Conservation (phyloP, 805 yeast genomes). For the Helenozyma rhizophorensis region DNA sequence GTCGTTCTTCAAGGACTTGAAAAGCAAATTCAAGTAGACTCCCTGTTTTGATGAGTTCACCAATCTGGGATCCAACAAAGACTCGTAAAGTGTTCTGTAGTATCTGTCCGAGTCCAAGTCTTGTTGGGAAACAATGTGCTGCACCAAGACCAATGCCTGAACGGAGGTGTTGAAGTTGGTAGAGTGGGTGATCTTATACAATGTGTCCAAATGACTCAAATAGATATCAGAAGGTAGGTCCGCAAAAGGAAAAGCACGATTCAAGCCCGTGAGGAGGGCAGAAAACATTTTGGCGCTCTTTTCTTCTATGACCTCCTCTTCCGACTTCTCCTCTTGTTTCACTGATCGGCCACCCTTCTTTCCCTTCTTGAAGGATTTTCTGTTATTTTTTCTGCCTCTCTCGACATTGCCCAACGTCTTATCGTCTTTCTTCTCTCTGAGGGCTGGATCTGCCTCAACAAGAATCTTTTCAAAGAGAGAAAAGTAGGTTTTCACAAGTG, state of each 20-base stretch:
- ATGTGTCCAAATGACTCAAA: conserved; percentile 72
- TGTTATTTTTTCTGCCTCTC: conserved; percentile 50
- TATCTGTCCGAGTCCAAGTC: conserved; percentile 60
- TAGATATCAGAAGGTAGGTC: conserved; percentile 66
- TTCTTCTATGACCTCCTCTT: conserved; percentile 66
- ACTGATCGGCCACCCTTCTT: conserved; percentile 85
- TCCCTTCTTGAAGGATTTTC: conserved; percentile 75
- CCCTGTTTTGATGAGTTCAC: conserved; percentile 89
- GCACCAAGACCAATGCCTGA: conserved; percentile 83
- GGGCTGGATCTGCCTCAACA: conserved; percentile 56
- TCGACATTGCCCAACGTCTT: conserved; percentile 48
- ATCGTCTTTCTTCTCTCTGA: conserved; percentile 35
- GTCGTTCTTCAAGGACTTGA: conserved; percentile 78
- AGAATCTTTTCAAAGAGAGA: conserved; percentile 80
- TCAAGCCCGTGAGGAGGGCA: conserved; percentile 89
- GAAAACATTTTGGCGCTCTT: conserved; percentile 80
- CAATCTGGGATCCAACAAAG: conserved; percentile 79
- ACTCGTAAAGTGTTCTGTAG: conserved; percentile 85
- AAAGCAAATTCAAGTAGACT: conserved; percentile 80
- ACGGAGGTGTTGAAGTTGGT: conserved; percentile 91
- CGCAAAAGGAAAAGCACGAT: conserved; percentile 93
- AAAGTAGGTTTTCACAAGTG: conserved; percentile 78
- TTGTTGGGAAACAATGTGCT: conserved; percentile 69
- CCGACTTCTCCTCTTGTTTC: conserved; percentile 54
- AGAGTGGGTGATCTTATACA: conserved; percentile 88